Conservation (phyloP, 139 green algal genomes). For the Deuterostichococcus epilithicus region DNA sequence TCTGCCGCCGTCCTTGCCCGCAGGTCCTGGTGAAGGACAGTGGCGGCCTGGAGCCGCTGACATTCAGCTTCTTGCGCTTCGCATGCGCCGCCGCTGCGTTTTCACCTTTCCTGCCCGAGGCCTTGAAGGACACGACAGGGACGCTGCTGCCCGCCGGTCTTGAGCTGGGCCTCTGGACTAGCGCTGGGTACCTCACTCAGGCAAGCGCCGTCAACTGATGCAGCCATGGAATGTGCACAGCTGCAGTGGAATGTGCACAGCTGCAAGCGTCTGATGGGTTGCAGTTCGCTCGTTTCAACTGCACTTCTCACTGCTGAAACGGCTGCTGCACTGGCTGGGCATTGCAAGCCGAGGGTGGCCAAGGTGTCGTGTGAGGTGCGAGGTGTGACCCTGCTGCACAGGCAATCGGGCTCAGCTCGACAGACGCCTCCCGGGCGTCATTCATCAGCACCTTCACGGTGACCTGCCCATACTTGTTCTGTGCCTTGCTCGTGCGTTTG, state of each 20-base stretch:
- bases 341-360: too few relatives aligned
- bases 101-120: conserved; percentile 16
- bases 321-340: too few relatives aligned
- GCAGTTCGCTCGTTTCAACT: too few relatives aligned
- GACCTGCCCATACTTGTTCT: too few relatives aligned
- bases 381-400: too few relatives aligned
- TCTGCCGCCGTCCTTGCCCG: background rate
- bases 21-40: conserved; percentile 40
- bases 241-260: too few relatives aligned
- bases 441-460: conserved; percentile 79
- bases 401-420: conserved; percentile 52
- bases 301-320: too few relatives aligned
- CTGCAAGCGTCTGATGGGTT: too few relatives aligned
- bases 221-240: too few relatives aligned
- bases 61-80: conserved; percentile 33
- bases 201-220: too few relatives aligned
- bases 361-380: too few relatives aligned
- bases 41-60: conserved; percentile 26
- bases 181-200: conserved; percentile 8
- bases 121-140: background rate
- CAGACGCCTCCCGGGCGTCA: conserved; percentile 60
- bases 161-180: conserved; percentile 32
- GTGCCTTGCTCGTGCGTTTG: too few relatives aligned
- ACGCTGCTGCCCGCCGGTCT: conserved; percentile 18
- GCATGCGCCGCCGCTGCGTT: conserved; percentile 23